phyloP scores from a whole-genome alignment of 177 flowering plant species.

The Vitis hybrid region DNA sequence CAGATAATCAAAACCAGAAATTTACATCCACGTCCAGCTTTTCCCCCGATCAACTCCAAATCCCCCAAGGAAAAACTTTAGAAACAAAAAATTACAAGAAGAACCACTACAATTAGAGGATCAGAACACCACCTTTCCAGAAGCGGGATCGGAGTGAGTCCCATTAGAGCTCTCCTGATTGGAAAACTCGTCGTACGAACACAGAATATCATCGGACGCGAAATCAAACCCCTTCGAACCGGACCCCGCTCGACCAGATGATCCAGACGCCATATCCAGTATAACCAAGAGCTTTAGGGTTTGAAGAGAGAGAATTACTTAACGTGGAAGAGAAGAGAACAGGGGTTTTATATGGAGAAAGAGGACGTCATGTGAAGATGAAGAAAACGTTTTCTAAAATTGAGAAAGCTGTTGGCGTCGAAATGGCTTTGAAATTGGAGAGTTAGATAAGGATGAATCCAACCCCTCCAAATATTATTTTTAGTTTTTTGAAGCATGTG shows the following conservation, averaged over 20 bases:
- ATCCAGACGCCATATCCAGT: conserved; percentile 72
- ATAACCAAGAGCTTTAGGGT: background rate
- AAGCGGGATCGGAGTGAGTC: conserved; percentile 42
- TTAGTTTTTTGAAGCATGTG: too few relatives aligned
- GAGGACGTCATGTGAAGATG: background rate
- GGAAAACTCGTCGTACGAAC: conserved; percentile 71
- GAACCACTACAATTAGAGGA: too few relatives aligned
- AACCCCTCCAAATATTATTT: background rate
- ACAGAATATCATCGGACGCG: conserved; percentile 74
- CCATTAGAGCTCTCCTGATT: conserved; percentile 49
- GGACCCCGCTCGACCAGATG: conserved; percentile 50
- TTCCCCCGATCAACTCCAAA: too few relatives aligned
- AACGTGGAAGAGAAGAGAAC: too few relatives aligned
- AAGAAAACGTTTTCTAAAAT: too few relatives aligned
- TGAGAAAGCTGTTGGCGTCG: too few relatives aligned
- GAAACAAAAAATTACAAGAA: too few relatives aligned
- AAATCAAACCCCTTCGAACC: conserved; percentile 77
- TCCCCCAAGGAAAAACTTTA: too few relatives aligned
- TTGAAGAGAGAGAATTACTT: background rate
- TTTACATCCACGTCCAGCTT: too few relatives aligned
- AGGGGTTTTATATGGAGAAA: background rate
- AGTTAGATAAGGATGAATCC: conserved; percentile 17
- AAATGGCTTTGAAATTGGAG: background rate
- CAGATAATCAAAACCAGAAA: too few relatives aligned
- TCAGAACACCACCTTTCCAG: conserved; percentile 41